phyloP scores from a whole-genome alignment of 192 early-diverging fungal genomes.

The Coemansia sp. region DNA sequence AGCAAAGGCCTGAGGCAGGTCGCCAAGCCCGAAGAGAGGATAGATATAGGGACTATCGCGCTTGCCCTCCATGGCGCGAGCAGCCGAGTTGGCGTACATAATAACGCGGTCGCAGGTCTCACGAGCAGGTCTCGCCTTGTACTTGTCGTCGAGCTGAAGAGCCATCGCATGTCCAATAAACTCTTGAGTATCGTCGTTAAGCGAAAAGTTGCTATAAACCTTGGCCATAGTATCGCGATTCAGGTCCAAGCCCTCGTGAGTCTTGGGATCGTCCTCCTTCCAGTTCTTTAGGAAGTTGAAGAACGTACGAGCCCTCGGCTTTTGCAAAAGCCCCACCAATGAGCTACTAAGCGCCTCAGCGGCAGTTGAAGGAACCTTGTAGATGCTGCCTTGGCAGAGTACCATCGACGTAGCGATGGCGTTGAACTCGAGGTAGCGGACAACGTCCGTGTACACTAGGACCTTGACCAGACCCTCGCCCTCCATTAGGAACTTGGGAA shows the following conservation, averaged over 20 bases:
- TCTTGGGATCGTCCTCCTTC: slow-evolving; percentile 77
- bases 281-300: slow-evolving; percentile 96
- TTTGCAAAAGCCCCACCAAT: slow-evolving; percentile 94
- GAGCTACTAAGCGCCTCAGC: slow-evolving; percentile 83
- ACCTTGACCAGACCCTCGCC: slow-evolving; percentile 97
- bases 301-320: slow-evolving; percentile 90
- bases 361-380: slow-evolving; percentile 94
- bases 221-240: slow-evolving; percentile 73
- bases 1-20: slow-evolving; percentile 98
- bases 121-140: slow-evolving; percentile 69
- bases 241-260: slow-evolving; percentile 86
- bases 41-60: slow-evolving; percentile 99
- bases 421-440: slow-evolving; percentile 97
- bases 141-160: slow-evolving; percentile 90
- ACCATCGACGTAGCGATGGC: slow-evolving; percentile 94
- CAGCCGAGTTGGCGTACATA: slow-evolving; percentile 90
- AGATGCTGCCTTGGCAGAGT: slow-evolving; percentile 85
- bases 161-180: slow-evolving; percentile 98
- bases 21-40: slow-evolving; percentile 96
- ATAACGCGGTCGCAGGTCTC: slow-evolving; percentile 91
- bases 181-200: slow-evolving; percentile 94
- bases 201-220: slow-evolving; percentile 91
- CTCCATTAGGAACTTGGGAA: slow-evolving; percentile 99
- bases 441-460: slow-evolving; percentile 97
- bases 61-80: slow-evolving; percentile 64